Evolutionary conservation across 768 basidiomycete species (phyloP), one percentile per base, ranked within the genome.

Genomic region (Rickenella mellea): DNA sequence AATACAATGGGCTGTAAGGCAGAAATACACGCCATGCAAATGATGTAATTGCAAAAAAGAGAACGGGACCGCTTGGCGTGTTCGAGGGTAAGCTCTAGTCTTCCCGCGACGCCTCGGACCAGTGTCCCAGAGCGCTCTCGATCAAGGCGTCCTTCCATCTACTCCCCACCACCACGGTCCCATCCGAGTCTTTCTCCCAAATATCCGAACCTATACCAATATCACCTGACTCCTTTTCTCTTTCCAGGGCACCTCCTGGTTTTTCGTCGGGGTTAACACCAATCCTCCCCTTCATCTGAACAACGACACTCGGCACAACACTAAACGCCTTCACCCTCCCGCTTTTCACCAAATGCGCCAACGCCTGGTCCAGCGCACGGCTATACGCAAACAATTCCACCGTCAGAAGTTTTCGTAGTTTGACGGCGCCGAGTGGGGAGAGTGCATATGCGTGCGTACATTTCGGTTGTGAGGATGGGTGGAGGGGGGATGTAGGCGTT

Each of bases 401-500:
- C 0, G 66, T 71, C 19, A 86, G 65, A 50, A 82, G 70, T 11
- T 67, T 64, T 1, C 79, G 60, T 14, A 86, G 62, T n/a, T 73
- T 69, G 5, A 70, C 71, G 0, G 83, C 83, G 19, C 83, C 83
- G 1, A 54, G 41, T 17, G 62, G 61, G 2, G 80, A 80, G 20
- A 85, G 60, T 0, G 68, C 76, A 50, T 87, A 85, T 2, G 76
- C 83, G 44, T 87, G 85, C 1, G 80, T 84, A 55, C 83, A 86
- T 51, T 77, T 77, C 0, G 85, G 83, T 1, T 62, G 57, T 44
- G 53, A 59, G 1, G 85, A 83, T 0, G 73, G 75, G 51, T 82
- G 74, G 15, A 87, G 56, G 20, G 56, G 55, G 15, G 61, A 57
- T 20, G 35, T 27, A 33, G 45, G 35, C 20, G 27, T 21, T 37